Base-by-base conservation (phyloP, 768 basidiomycete genomes). In the Saitozyma sp. region DNA sequence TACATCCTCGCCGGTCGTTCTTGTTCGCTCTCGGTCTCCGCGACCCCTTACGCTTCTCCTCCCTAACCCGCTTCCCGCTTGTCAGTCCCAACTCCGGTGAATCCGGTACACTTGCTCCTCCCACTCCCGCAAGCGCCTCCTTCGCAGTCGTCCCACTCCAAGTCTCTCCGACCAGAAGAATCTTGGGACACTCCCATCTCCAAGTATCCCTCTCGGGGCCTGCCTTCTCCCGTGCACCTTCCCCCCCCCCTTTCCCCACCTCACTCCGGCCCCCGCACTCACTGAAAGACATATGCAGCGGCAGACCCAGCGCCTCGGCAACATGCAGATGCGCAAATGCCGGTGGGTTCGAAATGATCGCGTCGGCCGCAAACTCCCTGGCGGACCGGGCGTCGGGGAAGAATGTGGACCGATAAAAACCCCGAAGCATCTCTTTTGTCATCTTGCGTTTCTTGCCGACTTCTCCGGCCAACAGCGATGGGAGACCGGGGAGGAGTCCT, bases 381-480 rank as follows among this genome's bases (percentile, higher is more conserved):
- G 65, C 65, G 1, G 58, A 62, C 7, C 16, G 50, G 1, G 59
- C 37, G 49, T 73, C 69, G 0, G 74, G 67, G 8, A 19, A 62
- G 59, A 65, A 66, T 9, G 63, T 64, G 1, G 74, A 64, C n/a
- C 40, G 37, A 56, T 59, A 71, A 59, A 66, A 71, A 7, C 70
- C 70, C 17, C 63, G 19, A 14, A 74, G 45, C 50, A 69, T 65
- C 76, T 83, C 83, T n/a, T 75, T 67, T 13, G 85, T 77, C 85
- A 86, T 86, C 59, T 80, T 81, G 14, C 84, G 78, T 64, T 87
- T 87, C 61, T 80, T 80, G 17, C 73, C 66, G 62, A 86, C 85
- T 68, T 87, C 86, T 0, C 86, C 86, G 65, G 85, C 86, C 1
- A 79, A 83, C 8, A 86, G 77, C 2, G 84, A 84, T 50, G 83